Evolutionary conservation across 805 yeast species (phyloP), one percentile per base, ranked within the genome.

Genomic region (Myxozyma neotropica): DNA sequence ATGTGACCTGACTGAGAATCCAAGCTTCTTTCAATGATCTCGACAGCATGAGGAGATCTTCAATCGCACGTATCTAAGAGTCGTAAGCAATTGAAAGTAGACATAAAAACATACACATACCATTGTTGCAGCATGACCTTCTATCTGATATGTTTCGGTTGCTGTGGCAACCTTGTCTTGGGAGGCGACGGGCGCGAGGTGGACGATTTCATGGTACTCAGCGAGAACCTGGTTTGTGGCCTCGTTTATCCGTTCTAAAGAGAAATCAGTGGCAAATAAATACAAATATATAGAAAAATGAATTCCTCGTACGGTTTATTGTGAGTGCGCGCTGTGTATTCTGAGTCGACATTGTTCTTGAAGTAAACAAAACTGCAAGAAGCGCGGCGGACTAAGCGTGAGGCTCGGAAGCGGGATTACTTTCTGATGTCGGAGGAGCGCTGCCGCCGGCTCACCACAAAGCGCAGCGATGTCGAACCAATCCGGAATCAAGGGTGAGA

Each of bases 401-500:
- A 46, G 52, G 52, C 42, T 35, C 29, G 31, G 6, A 21, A 10
- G 13, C 4, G n/a, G n/a, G n/a, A n/a, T n/a, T n/a, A n/a, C n/a
- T n/a, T n/a, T n/a, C n/a, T n/a, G n/a, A n/a, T n/a, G n/a, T n/a
- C n/a, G n/a, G 17, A 13, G 10, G 38, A 13, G 12, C 19, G 21
- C 44, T 6, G 26, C 33, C 4, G 10, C 35, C 36, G 17, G 7
- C 3, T 10, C 12, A 3, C 7, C 39, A 50, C 29, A 2, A 19
- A n/a, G 26, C 7, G 27, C 40, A 29, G 38, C 31, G 38, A 85
- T 86, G 90, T 85, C 90, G 1, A 81, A 77, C 59, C 88, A 83
- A 70, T 83, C 88, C 0, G 89, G 90, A 58, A 86, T 86, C 57
- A 65, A 68, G 26, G 53, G 49, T 35, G 17, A 7, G 44, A n/a